Base-by-base conservation (phyloP, 2,329 filamentous ascomycete species). In the Zymoseptoria pseudotritici region DNA sequence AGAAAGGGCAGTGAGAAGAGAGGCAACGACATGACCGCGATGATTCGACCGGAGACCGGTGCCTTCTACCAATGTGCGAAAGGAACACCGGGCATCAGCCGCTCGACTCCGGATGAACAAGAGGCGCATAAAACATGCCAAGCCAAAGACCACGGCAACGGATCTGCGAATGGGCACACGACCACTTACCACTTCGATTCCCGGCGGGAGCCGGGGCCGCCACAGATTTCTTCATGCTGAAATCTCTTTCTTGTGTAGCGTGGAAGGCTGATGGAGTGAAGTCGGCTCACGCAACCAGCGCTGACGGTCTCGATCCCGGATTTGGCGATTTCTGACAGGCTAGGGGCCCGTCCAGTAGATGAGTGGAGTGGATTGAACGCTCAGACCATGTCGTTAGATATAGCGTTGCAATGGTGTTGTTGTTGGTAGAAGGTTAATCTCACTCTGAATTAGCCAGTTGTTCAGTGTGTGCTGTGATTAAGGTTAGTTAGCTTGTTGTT, bases 181-280 rank as follows among this genome's bases (percentile, higher is more conserved):
- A 61, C 54, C 58, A 63, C 61, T 58, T 61, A 63, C 61, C 46
- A 26, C 20, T 24, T 53, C 26, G 21, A 53, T 24, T 8, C 10
- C 19, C 52, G 52, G 21, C 22, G 22, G 52, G 26, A 29, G 29
- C 22, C 52, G 52, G 26, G 13, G 52, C 22, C 13, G 52, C 52
- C 22, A 19, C 22, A 10, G 20, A 10, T 21, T 11, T 52, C 13
- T 52, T 52, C 50, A 52, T 52, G 50, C n/a, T 52, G 50, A 52
- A 24, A 21, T 19, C 11, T 52, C 50, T 24, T 29, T 52, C 13
- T 52, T 21, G n/a, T 21, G 19, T 24, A 52, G 50, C 20, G 20
- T 22, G n/a, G 20, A 17, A 19, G 50, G 50, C 19, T 46, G 13
- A 46, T n/a, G 36, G 36, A 46, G 36, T 46, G 36, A 46, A 46